A percentile compares a stretch with the other conserved stretches of the same genome.
Conservation (phyloP, 2,329 filamentous ascomycete genomes). For the Talaromyces marneffei region DNA sequence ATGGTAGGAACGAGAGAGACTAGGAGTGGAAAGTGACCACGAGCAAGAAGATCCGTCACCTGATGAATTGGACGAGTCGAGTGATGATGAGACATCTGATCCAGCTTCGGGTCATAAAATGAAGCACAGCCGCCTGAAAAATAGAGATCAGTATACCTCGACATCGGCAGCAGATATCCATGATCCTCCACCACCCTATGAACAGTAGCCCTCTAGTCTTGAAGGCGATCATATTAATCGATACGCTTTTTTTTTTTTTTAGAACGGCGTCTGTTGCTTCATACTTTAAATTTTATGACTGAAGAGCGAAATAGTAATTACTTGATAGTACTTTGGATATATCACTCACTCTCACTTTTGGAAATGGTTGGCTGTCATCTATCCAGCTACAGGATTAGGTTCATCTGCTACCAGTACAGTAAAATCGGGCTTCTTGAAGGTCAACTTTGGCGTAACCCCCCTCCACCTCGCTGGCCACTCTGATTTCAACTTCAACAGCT, state of each 20-base stretch:
- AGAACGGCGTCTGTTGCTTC: background rate
- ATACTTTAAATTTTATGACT: background rate
- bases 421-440: background rate
- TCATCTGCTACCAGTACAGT: background rate
- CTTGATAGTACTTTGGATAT: too few species aligned
- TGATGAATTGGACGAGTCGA: constrained; percentile 5
- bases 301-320: too few species aligned
- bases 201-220: background rate
- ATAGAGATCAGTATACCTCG: background rate
- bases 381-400: too few species aligned
- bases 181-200: constrained; percentile 13
- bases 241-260: background rate
- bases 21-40: background rate
- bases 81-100: background rate
- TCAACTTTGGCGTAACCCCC: background rate
- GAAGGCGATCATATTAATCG: background rate
- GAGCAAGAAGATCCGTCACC: background rate
- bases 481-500: background rate
- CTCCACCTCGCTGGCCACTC: background rate
- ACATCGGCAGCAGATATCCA: background rate
- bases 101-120: background rate
- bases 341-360: background rate
- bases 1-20: background rate
- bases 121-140: background rate
- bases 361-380: too few species aligned